A percentile compares a stretch with the other conserved stretches of the same genome.
Evolutionary conservation across 2,329 filamentous ascomycete species (phyloP).

Genomic region (Diaporthe vaccinii): DNA sequence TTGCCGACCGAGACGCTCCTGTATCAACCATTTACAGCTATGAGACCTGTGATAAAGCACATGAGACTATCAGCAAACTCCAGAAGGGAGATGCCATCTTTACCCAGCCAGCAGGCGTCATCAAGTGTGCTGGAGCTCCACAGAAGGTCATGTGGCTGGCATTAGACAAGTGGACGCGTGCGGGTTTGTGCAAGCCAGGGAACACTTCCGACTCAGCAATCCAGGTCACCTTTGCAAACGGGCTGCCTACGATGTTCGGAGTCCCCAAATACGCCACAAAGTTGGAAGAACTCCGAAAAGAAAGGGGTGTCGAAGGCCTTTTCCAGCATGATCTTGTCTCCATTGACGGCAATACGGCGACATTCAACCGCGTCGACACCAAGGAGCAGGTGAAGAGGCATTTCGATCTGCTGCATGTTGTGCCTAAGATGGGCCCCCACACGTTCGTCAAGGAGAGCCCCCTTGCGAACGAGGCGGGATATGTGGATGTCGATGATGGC

Average conservation of each 20-base stretch:
- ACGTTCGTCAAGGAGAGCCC: slow-evolving; percentile 26
- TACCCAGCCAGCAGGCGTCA: slow-evolving; percentile 54
- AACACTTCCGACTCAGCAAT: slow-evolving; percentile 42
- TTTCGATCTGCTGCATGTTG: slow-evolving; percentile 54
- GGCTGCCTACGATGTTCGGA: slow-evolving; percentile 54
- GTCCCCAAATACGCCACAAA: slow-evolving; percentile 54
- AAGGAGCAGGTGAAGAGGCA: slow-evolving; percentile 49
- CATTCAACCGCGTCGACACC: slow-evolving; percentile 49
- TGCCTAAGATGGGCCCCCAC: slow-evolving; percentile 47
- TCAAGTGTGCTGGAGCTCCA: slow-evolving; percentile 56
- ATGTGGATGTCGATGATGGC: slow-evolving; percentile 44
- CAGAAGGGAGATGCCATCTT: slow-evolving; percentile 54
- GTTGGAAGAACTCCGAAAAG: slow-evolving; percentile 50
- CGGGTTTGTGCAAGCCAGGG: slow-evolving; percentile 47
- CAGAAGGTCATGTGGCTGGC: slow-evolving; percentile 58
- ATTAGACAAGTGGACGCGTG: slow-evolving; percentile 52
- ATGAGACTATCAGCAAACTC: slow-evolving; percentile 51
- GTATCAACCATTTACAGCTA: slow-evolving; percentile 55
- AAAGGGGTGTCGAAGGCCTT: slow-evolving; percentile 53
- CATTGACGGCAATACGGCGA: slow-evolving; percentile 49
- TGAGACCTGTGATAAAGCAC: slow-evolving; percentile 52
- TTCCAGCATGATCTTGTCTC: slow-evolving; percentile 56
- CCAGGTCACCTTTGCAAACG: slow-evolving; percentile 52
- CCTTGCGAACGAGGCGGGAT: slow-evolving; percentile 40
- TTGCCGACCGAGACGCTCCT: slow-evolving; percentile 49